A percentile compares a stretch with the other conserved stretches of the same genome.
These are phyloP conservation scores for Diphasiastrum complanatum DNA, from an alignment of 83 land plant species.

Conservation along the genomic window DNA sequence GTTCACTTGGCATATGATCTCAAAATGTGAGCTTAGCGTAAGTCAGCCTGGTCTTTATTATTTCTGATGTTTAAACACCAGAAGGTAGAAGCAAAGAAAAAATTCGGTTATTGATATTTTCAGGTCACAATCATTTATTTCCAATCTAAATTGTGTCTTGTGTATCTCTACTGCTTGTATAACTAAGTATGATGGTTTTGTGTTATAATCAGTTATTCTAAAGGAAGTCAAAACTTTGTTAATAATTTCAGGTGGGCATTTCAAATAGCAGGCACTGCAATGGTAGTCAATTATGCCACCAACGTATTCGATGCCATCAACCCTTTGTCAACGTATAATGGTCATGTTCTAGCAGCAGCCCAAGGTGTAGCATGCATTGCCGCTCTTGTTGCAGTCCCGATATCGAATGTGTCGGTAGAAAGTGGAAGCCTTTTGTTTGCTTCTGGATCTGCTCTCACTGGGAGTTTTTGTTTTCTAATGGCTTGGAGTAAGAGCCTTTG, in stretches of 20 bases:
- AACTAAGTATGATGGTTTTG: no score
- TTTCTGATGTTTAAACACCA: no score
- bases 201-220: no score
- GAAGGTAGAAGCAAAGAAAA: no score
- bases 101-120: no score
- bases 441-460: conserved; percentile 21
- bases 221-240: no score
- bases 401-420: conserved; percentile 5
- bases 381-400: conserved; percentile 13
- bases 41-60: no score
- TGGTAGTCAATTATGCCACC: conserved; percentile 19
- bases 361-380: conserved; percentile 19
- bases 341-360: conserved; percentile 25
- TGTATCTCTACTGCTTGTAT: no score
- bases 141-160: no score
- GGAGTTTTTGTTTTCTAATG: conserved; percentile 8
- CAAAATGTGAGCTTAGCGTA: no score
- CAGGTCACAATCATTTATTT: no score
- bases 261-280: conserved; percentile 20
- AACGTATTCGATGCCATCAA: conserved; percentile 23
- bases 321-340: conserved; percentile 16
- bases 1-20: no score
- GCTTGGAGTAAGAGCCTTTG: conserved; percentile 7
- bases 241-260: conserved; percentile 27
- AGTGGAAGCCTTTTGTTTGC: conserved; percentile 11